phyloP scores from a whole-genome alignment of 2,329 filamentous ascomycete genomes.

The Xylaria sp. region DNA sequence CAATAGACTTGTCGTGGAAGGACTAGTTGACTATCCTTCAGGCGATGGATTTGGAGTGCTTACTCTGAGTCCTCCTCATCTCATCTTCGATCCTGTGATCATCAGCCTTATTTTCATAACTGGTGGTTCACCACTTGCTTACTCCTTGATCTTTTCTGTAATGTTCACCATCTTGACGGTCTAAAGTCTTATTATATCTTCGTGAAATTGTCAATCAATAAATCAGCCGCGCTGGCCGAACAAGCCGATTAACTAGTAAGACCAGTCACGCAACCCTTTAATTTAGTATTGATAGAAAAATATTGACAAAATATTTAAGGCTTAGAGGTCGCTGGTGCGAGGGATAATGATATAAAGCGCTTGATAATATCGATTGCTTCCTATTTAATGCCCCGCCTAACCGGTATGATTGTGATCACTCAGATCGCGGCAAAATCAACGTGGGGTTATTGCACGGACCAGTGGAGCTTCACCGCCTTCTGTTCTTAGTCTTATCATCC shows the following conservation, averaged over 20 bases:
- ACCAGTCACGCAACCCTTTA: neutral
- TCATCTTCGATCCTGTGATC: constrained; percentile 96
- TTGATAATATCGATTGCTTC: constrained; percentile 15
- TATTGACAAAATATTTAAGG: neutral
- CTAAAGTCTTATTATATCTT: constrained; percentile 30
- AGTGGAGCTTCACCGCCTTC: constrained; percentile 33
- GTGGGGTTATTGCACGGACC: constrained; percentile 33
- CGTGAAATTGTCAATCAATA: constrained; percentile 4
- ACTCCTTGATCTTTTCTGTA: constrained; percentile 99
- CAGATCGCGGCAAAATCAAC: constrained; percentile 36
- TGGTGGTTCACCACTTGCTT: constrained; percentile 49
- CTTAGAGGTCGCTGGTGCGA: neutral
- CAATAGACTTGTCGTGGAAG: constrained; percentile 26
- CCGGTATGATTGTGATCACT: neutral
- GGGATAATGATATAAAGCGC: neutral
- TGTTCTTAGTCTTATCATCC: neutral
- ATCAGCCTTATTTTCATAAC: constrained; percentile 17
- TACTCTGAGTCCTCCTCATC: constrained; percentile 99
- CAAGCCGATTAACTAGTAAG: neutral
- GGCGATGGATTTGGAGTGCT: constrained; percentile 49
- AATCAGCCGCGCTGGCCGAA: neutral
- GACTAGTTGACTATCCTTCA: constrained; percentile 15
- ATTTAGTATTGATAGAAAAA: neutral
- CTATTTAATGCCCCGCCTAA: constrained; percentile 27
- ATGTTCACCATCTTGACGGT: constrained; percentile 90